Percentiles rank a stretch among this genome's conserved stretches.
Evolutionary conservation across 345 rosid species (phyloP).

Genomic region (Hypericum androsaemum): DNA sequence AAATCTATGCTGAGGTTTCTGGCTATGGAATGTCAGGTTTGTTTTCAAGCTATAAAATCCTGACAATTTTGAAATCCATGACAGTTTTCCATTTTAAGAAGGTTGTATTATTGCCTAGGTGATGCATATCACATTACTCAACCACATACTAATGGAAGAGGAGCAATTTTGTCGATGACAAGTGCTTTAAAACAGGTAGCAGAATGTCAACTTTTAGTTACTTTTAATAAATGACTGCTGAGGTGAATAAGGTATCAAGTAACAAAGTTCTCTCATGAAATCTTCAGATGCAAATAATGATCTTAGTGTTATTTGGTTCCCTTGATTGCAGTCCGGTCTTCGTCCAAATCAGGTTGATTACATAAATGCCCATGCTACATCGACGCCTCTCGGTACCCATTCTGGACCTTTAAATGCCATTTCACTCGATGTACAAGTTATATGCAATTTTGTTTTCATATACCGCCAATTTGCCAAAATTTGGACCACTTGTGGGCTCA

Average conservation of each 20-base stretch:
- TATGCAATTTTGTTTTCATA: neutral
- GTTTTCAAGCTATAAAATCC: neutral
- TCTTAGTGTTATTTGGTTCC: constrained; percentile 3
- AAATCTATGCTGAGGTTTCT: constrained; percentile 79
- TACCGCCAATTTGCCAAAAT: constrained; percentile 4
- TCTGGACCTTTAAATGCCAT: constrained; percentile 12
- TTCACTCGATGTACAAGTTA: constrained; percentile 2
- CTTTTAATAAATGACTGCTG: constrained; percentile 1
- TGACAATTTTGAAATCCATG: constrained; percentile 1
- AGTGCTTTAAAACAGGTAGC: constrained; percentile 71
- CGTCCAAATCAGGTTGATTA: constrained; percentile 72
- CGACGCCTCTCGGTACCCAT: constrained; percentile 73
- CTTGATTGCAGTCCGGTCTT: constrained; percentile 59
- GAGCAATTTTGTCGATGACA: constrained; percentile 83
- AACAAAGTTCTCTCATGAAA: neutral
- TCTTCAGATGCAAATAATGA: neutral
- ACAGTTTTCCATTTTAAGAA: constrained; percentile 9
- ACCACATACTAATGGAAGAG: constrained; percentile 84
- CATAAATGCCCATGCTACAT: constrained; percentile 91
- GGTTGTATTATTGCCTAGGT: constrained; percentile 32
- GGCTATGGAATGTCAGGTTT: constrained; percentile 99
- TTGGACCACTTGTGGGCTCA: constrained; percentile 16
- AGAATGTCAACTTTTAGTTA: neutral
- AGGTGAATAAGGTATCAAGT: neutral
- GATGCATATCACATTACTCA: constrained; percentile 95